Evolutionary conservation across 371 early-diverging fungal genomes (phyloP), one percentile per base, ranked within the genome.

Genomic region (Mortierella sp.): DNA sequence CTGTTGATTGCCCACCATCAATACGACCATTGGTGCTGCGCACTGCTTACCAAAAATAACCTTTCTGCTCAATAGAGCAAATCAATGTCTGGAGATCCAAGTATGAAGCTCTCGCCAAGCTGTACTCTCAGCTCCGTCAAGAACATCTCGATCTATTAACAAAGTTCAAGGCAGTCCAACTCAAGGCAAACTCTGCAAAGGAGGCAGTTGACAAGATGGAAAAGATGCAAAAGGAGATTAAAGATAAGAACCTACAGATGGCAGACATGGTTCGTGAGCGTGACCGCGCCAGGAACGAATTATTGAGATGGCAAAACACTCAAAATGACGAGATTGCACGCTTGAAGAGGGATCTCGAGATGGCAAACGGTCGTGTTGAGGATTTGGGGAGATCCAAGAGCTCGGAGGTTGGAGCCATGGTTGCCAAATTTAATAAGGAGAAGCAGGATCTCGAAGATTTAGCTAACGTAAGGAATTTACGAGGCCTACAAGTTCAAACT

Each of bases 61-160:
- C 24, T 2, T 24, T 22, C 18, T 47, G 20, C 47, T 47, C 3
- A 47, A 20, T 70, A 91, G 93, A 90, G 83, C 87, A 93, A 79
- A 89, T 95, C 30, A 90, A 92, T 67, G 91, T 94, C 84, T 96
- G 95, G 94, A 96, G 94, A 87, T 91, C 92, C 75, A 97, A 96
- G 83, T 96, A 96, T 75, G 96, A 96, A 73, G 94, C 94, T 16
- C 84, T 97, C 10, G 96, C 97, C n/a, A 96, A 96, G 75, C 85
- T 98, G 39, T 99, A 99, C 78, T 94, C 97, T n/a, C 96, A 97
- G 79, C 87, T 99, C 55, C 93, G 99, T 66, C 96, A 97, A 84
- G 98, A 97, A 73, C 98, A 99, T 84, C 87, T 99, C 70, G 98
- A 97, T 43, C 86, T 98, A 39, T 85, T 98, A 75, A 91, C 90